Base-by-base conservation (phyloP, 2,329 filamentous ascomycete genomes). In the Epichloe sp. region DNA sequence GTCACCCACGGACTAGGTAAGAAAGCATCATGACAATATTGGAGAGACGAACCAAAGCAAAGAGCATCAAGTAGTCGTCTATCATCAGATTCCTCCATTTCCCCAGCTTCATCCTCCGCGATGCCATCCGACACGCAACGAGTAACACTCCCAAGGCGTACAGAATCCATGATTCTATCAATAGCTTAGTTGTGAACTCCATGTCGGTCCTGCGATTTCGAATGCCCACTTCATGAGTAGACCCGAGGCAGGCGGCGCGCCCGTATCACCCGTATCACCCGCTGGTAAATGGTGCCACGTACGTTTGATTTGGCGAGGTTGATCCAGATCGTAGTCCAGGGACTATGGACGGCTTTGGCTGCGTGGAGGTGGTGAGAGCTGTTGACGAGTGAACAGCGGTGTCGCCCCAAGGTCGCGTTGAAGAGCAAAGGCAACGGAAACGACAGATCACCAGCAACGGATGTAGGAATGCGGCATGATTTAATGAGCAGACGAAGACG, bases 11-110 rank as follows among this genome's bases (percentile, higher is more conserved):
- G n/a, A 7, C 17, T 36, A 19, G 40, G n/a, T 15, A 7, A 41
- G 7, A 34, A 26, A n/a, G 19, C 7, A 21, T 12, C 21, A 14
- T 8, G 17, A 26, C 15, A 35, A n/a, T 15, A 17, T 15, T 3
- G 17, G 45, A 14, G 7, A 38, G 34, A 65, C 54, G 12, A 54
- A 70, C 66, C 19, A 74, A 64, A 7, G 74, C 71, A 50, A 78
- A 65, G 8, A 74, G 42, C 76, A 81, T 81, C 23, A 78, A 64
- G 58, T 72, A 79, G 58, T 82, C 79, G 56, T 82, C 79, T 26
- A 72, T 58, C 57, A 77, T 73, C n/a, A 79, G 70, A 6, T 66
- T 66, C 42, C 63, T 67, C 56, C 71, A 63, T 40, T 72, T 70
- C 15, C 74, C 69, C 34, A 79, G 58, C 47, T 63, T 64, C 17